Percentiles rank a stretch among this genome's conserved stretches.
phyloP scores from a whole-genome alignment of 1,284 basidiomycete species.

The Paramarasmius palmivorus region DNA sequence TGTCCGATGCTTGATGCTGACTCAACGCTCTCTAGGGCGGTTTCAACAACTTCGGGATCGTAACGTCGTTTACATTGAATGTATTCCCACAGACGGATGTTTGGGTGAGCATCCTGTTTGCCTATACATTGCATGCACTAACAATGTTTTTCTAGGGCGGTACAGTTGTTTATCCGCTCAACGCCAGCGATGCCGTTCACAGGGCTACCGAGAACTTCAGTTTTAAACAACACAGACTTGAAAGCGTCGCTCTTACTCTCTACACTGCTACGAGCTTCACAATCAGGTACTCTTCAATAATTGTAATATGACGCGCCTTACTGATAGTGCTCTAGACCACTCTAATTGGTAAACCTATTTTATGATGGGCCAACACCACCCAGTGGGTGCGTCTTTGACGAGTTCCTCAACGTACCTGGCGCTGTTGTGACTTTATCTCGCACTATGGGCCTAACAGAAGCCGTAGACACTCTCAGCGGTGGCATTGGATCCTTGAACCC shows the following conservation, averaged over 20 bases:
- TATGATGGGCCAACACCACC: too few relatives aligned
- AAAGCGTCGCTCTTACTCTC: too few relatives aligned
- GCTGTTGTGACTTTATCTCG: not conserved
- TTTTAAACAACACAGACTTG: not conserved
- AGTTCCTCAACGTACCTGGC: not conserved
- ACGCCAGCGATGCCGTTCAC: not conserved
- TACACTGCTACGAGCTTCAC: too few relatives aligned
- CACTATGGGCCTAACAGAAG: not conserved
- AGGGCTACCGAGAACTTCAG: not conserved
- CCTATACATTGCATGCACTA: too few relatives aligned
- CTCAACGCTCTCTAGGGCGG: constrained; percentile 1
- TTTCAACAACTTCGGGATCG: constrained; percentile 11
- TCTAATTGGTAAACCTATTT: too few relatives aligned
- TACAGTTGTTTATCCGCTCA: not conserved
- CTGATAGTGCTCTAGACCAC: too few relatives aligned
- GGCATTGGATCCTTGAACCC: too few relatives aligned
- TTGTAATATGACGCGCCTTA: too few relatives aligned
- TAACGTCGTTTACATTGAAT: constrained; percentile 9
- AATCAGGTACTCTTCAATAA: too few relatives aligned
- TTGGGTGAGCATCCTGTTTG: constrained; percentile 2
- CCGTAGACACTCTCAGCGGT: too few relatives aligned
- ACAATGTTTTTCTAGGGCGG: too few relatives aligned
- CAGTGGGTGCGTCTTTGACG: too few relatives aligned
- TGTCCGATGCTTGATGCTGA: constrained; percentile 7
- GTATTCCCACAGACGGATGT: constrained; percentile 7